Conservation (phyloP, 495 filamentous ascomycete species). For the Lepraria neglecta region DNA sequence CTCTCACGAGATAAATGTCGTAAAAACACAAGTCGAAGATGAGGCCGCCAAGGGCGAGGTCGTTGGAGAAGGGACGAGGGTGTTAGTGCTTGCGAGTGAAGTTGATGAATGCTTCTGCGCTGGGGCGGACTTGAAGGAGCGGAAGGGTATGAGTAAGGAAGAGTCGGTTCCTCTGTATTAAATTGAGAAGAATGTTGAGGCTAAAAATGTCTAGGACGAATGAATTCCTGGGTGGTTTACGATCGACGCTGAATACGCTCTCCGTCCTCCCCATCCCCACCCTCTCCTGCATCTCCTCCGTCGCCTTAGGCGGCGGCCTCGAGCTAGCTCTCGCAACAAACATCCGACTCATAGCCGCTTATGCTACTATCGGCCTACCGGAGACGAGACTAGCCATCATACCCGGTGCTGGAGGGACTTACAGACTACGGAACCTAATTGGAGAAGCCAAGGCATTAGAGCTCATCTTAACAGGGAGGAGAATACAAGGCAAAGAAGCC, state of each 20-base stretch:
- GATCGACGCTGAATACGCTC: slow-evolving; percentile 62
- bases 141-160: slow-evolving; percentile 61
- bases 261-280: slow-evolving; percentile 75
- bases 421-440: slow-evolving; percentile 70
- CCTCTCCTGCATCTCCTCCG: slow-evolving; percentile 70
- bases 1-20: slow-evolving; percentile 57
- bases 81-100: slow-evolving; percentile 70
- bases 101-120: slow-evolving; percentile 82
- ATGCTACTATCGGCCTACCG: slow-evolving; percentile 70
- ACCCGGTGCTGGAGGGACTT: slow-evolving; percentile 89
- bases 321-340: slow-evolving; percentile 83
- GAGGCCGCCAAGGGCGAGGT: slow-evolving; percentile 37
- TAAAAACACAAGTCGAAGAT: slow-evolving; percentile 60
- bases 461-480: slow-evolving; percentile 75
- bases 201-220: slow-evolving; percentile 48
- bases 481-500: slow-evolving; percentile 71
- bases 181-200: not conserved
- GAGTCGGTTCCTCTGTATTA: slow-evolving; percentile 43
- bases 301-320: slow-evolving; percentile 85
- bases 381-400: slow-evolving; percentile 90
- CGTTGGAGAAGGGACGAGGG: slow-evolving; percentile 56
- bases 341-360: slow-evolving; percentile 73
- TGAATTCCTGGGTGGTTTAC: slow-evolving; percentile 68
- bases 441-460: slow-evolving; percentile 71
- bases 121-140: slow-evolving; percentile 89